Conservation (phyloP, 257 asterid species). For the Solanum sejunctum region DNA sequence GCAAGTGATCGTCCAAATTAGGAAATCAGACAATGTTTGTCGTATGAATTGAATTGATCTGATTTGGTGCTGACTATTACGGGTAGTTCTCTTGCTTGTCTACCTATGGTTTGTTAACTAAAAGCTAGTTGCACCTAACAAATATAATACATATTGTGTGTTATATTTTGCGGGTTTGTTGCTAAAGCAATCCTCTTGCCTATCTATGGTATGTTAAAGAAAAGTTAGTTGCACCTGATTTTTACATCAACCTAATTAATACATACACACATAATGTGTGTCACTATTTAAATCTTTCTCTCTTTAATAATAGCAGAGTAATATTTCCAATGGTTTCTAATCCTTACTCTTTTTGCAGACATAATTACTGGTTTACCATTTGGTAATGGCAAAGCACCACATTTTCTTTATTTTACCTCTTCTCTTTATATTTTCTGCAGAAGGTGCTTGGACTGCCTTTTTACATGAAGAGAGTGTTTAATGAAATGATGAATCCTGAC, state of each 20-base stretch:
- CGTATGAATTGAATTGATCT: neutral
- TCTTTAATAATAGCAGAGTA: neutral
- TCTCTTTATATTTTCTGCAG: slow-evolving; percentile 23
- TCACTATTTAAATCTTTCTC: neutral
- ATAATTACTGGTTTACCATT: neutral
- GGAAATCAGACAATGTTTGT: neutral
- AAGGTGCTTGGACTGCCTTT: slow-evolving; percentile 43
- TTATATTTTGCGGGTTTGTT: neutral
- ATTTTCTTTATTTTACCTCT: neutral
- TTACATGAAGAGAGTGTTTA: slow-evolving; percentile 41
- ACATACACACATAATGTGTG: neutral
- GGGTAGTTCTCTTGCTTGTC: neutral
- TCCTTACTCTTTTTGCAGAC: neutral
- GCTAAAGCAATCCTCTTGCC: neutral
- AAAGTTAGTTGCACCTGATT: neutral
- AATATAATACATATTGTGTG: neutral
- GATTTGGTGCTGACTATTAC: neutral
- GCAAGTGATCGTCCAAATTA: neutral
- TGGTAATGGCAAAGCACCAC: neutral
- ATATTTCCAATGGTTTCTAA: neutral
- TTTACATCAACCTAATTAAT: neutral
- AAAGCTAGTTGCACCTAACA: neutral
- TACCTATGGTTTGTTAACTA: neutral
- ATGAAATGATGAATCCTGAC: slow-evolving; percentile 57
- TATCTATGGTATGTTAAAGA: neutral